These are phyloP conservation scores for Rhodotorula glutinis DNA, from an alignment of 1,284 basidiomycete species.

Conservation along the genomic window DNA sequence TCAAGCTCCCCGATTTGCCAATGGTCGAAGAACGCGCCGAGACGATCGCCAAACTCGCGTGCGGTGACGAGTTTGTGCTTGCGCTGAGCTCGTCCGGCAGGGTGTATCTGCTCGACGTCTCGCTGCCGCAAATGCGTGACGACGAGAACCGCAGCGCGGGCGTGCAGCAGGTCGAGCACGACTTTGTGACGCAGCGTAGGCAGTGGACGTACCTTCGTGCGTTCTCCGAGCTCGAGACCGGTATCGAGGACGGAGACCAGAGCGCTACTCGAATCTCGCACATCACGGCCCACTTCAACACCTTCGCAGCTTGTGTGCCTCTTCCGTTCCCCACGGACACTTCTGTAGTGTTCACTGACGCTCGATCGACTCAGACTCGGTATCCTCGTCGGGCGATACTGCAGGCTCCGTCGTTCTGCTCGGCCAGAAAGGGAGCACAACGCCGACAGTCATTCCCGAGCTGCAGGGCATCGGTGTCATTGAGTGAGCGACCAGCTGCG, in stretches of 20 bases:
- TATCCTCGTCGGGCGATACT: constrained; percentile 10
- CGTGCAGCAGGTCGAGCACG: constrained; percentile 15
- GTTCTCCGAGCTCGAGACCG: constrained; percentile 33
- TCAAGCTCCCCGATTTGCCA: constrained; percentile 22
- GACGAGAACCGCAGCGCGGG: not conserved
- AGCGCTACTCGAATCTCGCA: constrained; percentile 28
- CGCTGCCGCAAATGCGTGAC: constrained; percentile 1
- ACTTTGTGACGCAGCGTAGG: constrained; percentile 21
- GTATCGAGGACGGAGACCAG: not conserved
- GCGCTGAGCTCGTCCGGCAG: constrained; percentile 25
- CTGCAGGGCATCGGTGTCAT: constrained; percentile 42
- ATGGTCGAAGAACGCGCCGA: constrained; percentile 6
- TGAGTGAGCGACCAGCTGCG: constrained; percentile 23
- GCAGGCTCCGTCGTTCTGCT: constrained; percentile 35
- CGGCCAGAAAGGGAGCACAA: constrained; percentile 23
- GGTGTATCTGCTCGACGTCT: constrained; percentile 39
- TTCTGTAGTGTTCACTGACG: not conserved
- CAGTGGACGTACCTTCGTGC: constrained; percentile 30
- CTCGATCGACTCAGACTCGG: constrained; percentile 15
- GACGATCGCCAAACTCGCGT: constrained; percentile 34
- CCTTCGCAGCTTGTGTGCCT: constrained; percentile 37
- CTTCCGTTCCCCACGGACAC: too few species aligned
- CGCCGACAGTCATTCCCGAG: constrained; percentile 33
- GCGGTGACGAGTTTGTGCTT: constrained; percentile 40
- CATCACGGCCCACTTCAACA: constrained; percentile 40